Base-by-base conservation (phyloP, 495 filamentous ascomycete genomes). In the Hypomontagnella monticulosa region DNA sequence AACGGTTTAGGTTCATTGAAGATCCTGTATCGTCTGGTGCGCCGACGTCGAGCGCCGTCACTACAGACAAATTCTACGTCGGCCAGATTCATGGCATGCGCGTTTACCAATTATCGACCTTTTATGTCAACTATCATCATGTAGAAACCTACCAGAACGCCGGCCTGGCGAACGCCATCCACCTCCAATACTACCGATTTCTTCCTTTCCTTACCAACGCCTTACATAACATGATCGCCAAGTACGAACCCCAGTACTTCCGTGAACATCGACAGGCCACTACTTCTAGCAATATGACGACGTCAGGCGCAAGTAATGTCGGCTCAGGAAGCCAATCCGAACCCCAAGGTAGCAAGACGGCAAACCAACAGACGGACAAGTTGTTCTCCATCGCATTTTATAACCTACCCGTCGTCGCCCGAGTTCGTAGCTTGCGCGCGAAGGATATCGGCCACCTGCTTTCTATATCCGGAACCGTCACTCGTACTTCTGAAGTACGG, bases 81-180 rank as follows among this genome's bases (percentile, higher is more conserved):
- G 92, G 92, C 14, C 96, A 97, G 73, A 95, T 99, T 57, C 90
- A 96, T 69, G 92, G 91, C 55, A 88, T 99, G 84, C 82, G 85
- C 16, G 88, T 87, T 55, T 93, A 91, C 75, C 86, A 89, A 61
- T 83, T 97, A n/a, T 97, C 93, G 0, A 99, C 95, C 4, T 88
- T 98, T 38, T 99, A 98, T 74, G 91, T 99, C 71, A 96, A 99
- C 78, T 99, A 88, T 80, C 91, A 86, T 48, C 95, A 99, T 76
- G 77, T 99, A 36, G 82, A 88, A 15, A 83, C 83, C 5, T 84
- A 84, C 70, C 84, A 87, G 58, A 86, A 90, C 58, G 91, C 90
- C 19, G 85, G 87, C 33, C 78, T 99, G 38, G 91, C 93, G 12
- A 87, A 87, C 50, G 93, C 92, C 34, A 91, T 98, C 57, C 88